phyloP scores from a whole-genome alignment of 1,284 basidiomycete species.

The Tilletia setariae region DNA sequence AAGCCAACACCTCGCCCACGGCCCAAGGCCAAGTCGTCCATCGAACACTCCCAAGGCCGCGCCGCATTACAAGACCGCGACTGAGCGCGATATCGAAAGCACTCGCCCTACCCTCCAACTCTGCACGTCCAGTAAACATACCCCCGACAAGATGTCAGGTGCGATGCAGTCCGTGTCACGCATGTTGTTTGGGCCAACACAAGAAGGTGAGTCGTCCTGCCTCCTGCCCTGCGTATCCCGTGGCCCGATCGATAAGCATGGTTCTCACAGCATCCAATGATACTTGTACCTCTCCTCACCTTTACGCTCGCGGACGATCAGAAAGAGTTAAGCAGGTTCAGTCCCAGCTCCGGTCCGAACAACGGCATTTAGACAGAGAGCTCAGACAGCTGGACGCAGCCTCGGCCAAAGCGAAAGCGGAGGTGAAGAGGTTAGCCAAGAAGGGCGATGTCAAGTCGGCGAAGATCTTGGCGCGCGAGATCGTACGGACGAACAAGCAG shows the following conservation, averaged over 20 bases:
- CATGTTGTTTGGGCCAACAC: conserved; percentile 86
- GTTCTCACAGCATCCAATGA: conserved; percentile 17
- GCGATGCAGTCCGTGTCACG: conserved; percentile 80
- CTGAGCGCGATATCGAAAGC: no score
- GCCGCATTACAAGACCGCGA: no score
- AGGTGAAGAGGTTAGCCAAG: conserved; percentile 82
- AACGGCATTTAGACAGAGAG: conserved; percentile 45
- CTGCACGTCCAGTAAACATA: no score
- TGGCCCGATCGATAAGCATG: conserved; percentile 28
- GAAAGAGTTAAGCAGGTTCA: conserved; percentile 46
- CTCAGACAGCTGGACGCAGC: conserved; percentile 72
- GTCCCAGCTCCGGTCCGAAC: conserved; percentile 45
- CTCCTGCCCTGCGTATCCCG: not conserved
- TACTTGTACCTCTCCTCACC: not conserved
- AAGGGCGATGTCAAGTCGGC: conserved; percentile 92
- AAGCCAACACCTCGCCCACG: no score
- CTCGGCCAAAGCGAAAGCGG: conserved; percentile 73
- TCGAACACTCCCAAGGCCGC: no score
- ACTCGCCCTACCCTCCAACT: no score
- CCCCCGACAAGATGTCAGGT: no score
- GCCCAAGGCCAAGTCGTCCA: no score
- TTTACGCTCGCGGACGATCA: conserved; percentile 7
- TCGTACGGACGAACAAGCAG: conserved; percentile 93
- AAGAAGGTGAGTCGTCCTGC: conserved; percentile 67
- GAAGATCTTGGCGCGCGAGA: conserved; percentile 82